A percentile compares a stretch with the other conserved stretches of the same genome.
These are phyloP conservation scores for Myxozyma udenii DNA, from an alignment of 805 yeast species.

Conservation along the genomic window DNA sequence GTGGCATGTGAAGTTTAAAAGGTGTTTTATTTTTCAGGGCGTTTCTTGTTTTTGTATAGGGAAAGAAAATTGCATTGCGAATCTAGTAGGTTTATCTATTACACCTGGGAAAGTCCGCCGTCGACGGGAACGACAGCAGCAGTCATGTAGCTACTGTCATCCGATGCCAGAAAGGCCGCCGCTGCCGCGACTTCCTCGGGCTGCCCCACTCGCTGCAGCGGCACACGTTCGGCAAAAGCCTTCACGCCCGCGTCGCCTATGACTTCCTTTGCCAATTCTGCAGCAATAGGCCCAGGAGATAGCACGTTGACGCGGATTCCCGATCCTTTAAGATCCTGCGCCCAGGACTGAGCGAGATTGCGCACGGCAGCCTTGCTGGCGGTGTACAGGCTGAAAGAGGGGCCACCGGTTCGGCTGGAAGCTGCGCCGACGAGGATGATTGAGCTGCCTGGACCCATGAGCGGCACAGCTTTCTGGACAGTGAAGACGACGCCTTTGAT, in stretches of 20 bases:
- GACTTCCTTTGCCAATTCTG: constrained; percentile 1
- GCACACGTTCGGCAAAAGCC: background rate
- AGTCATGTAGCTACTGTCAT: constrained; percentile 3
- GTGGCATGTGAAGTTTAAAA: no score
- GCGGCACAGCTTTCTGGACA: constrained; percentile 3
- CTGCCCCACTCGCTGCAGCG: constrained; percentile 1
- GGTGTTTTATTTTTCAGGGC: no score
- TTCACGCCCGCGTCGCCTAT: constrained; percentile 3
- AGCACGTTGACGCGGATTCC: constrained; percentile 4
- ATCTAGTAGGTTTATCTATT: no score
- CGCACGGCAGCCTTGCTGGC: constrained; percentile 1
- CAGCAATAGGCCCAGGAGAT: background rate
- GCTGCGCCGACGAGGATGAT: constrained; percentile 2
- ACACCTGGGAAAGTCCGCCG: no score
- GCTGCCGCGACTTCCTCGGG: constrained; percentile 1
- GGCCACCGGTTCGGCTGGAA: background rate
- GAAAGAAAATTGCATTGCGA: no score
- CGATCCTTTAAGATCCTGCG: no score
- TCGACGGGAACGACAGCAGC: no score
- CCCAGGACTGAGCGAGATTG: constrained; percentile 1
- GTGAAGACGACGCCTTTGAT: background rate
- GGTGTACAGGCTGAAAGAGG: background rate
- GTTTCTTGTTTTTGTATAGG: no score
- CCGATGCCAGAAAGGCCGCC: constrained; percentile 3
- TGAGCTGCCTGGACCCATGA: constrained; percentile 1